Base-by-base conservation (phyloP, 176 grass and related monocot species). In the Carex pumila region DNA sequence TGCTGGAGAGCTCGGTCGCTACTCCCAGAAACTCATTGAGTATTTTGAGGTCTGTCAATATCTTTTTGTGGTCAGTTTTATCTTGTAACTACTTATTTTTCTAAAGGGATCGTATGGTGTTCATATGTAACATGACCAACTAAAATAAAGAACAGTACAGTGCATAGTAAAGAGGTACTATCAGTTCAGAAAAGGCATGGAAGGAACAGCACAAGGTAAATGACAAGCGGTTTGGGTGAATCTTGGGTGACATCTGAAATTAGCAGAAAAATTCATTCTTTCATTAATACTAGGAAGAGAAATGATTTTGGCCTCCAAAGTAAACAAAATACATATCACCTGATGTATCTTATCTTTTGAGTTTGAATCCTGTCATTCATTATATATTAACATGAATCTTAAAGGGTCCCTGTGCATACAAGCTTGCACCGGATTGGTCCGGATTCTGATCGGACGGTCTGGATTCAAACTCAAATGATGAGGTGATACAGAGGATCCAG, bases 1-100 rank as follows among this genome's bases (percentile, higher is more conserved):
- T 86, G 86, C 89, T 59, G 95, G 95, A 36, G 87, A 90, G 83
- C 95, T 98, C 52, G 95, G 95, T 77, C 89, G 12, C 6, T 65
- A 91, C 9, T 98, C 95, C 55, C 71, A 93, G 78, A 92, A 93
- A 74, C 82, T 98, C 68, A 82, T 98, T 6, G 89, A 98, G 86
- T 98, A 98, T 79, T 94, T 98, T 82, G 87, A 98, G 89, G 92
- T 91, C 17, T 31, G 39, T 68, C 14, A 83, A 34, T 50, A 50
- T 68, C 3, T 50, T 29, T 82, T 18, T 57, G 13, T 32, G 4
- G 25, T 25, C 25, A 77, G 50, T 77, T 8, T 70, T 45, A 56
- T 15, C 22, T 77, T 8, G n/a, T 45, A 56, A 30, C 22, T 19
- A 69, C 6, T 30, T 5, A 77, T 56, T 77, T 77, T 77, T 29